Evolutionary conservation across 139 green algal genomes (phyloP), one percentile per base, ranked within the genome.

Genomic region (Closterium sp.): DNA sequence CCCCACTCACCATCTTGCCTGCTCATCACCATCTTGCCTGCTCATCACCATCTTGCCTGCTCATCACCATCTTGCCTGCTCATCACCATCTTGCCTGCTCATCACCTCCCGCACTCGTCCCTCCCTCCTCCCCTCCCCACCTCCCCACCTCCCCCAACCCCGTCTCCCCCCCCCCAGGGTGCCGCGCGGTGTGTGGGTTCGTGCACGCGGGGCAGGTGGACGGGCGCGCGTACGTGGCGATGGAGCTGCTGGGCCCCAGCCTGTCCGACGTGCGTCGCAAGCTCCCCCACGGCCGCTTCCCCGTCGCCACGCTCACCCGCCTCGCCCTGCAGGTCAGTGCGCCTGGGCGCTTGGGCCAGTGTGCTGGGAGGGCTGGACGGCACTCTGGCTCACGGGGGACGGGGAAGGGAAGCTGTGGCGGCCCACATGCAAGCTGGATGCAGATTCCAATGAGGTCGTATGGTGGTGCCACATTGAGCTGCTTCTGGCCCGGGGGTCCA

Each of bases 231-330:
- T 98, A 94, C 89, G 96, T 98, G 83, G 88, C 96, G n/a, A 97
- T 98, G 96, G 95, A 98, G 93, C 94, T 98, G 76, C 92, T 97
- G 55, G 97, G 96, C 3, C 32, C 89, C 35, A 98, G 97, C 90
- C 89, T 98, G 88, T 96, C 94, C 0, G 93, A 97, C 30, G 87
- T 93, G 19, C 91, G 96, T 36, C 92, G 91, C 84, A 83, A 31
- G 8, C 66, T 87, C 33, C 38, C 69, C 33, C 94, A 90, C 21
- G 92, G 95, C n/a, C 81, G 94, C 25, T 85, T 96, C 31, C 85
- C 91, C 84, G 89, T 92, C 64, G 34, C 43, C 21, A 93, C 90
- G 21, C 94, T 85, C 43, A 5, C 93, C 1, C 35, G 23, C 31
- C 19, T 94, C 21, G 90, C 76, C 31, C 5, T 86, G 30, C 90